These are phyloP conservation scores for Aspergillus bridgeri DNA, from an alignment of 495 filamentous ascomycete genomes.

Conservation along the genomic window DNA sequence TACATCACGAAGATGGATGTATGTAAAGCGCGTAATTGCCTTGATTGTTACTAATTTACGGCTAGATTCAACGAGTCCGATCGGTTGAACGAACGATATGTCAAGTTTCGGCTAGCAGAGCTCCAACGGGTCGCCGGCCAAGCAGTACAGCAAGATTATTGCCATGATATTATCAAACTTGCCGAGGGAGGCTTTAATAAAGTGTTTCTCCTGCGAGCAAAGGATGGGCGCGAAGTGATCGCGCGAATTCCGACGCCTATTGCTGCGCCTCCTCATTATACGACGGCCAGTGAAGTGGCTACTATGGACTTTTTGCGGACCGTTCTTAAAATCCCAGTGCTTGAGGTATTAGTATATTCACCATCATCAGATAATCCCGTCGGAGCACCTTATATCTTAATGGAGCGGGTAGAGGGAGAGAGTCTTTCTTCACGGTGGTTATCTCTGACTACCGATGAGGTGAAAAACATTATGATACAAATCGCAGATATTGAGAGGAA, in stretches of 20 bases:
- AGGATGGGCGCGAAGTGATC: constrained; percentile 32
- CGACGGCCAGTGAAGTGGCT: constrained; percentile 45
- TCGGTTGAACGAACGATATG: constrained; percentile 26
- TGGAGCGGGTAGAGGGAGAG: constrained; percentile 34
- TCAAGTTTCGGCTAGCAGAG: constrained; percentile 29
- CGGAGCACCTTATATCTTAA: constrained; percentile 37
- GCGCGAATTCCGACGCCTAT: constrained; percentile 35
- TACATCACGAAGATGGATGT: constrained; percentile 29
- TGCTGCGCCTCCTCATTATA: constrained; percentile 32
- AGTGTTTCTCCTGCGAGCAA: constrained; percentile 27
- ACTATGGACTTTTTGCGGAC: constrained; percentile 37
- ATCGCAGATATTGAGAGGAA: constrained; percentile 36
- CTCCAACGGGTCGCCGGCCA: constrained; percentile 29
- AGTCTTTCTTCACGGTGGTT: constrained; percentile 37
- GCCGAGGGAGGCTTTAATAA: constrained; percentile 37
- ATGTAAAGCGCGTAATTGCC: constrained; percentile 2
- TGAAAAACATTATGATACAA: constrained; percentile 35
- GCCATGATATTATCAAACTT: constrained; percentile 25
- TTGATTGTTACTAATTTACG: constrained; percentile 5
- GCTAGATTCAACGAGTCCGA: constrained; percentile 28
- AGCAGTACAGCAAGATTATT: constrained; percentile 26
- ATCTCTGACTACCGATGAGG: constrained; percentile 31
- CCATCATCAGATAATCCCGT: constrained; percentile 26
- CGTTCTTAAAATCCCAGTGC: constrained; percentile 32
- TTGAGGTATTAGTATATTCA: constrained; percentile 28